These are phyloP conservation scores for Cyclotella cryptica DNA, from an alignment of 108 stramenopile species.

Conservation along the genomic window DNA sequence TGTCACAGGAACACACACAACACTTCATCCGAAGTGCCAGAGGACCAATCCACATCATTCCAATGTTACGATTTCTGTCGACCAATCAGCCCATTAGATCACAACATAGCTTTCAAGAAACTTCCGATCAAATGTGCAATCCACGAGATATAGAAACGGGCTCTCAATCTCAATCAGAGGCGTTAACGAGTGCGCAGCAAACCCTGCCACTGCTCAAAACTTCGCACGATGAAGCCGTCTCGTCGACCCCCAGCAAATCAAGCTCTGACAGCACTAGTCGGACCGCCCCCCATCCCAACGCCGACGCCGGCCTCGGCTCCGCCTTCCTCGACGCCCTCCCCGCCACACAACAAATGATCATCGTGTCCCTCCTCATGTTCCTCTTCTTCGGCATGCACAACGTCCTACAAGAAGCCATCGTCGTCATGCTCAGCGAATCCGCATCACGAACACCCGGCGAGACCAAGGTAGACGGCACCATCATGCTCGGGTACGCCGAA, in stretches of 20 bases:
- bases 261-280: too few relatives aligned
- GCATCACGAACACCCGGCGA: constrained; percentile 15
- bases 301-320: constrained; percentile 35
- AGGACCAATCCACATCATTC: too few relatives aligned
- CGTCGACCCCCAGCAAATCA: neutral
- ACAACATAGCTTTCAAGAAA: neutral
- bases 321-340: constrained; percentile 35
- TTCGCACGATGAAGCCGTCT: neutral
- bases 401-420: constrained; percentile 65
- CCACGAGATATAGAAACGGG: constrained; percentile 30
- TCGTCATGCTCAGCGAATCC: constrained; percentile 22
- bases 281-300: too few relatives aligned
- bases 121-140: neutral
- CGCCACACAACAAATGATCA: constrained; percentile 50
- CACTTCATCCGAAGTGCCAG: too few relatives aligned
- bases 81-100: neutral
- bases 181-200: neutral
- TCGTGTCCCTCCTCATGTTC: constrained; percentile 51
- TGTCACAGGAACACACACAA: too few relatives aligned
- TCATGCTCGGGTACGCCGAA: constrained; percentile 76
- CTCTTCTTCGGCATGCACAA: constrained; percentile 70
- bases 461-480: constrained; percentile 33
- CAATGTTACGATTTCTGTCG: too few relatives aligned
- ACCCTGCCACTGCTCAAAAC: constrained; percentile 9
- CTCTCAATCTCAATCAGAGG: neutral